These are phyloP conservation scores for Colletotrichum sp. DNA, from an alignment of 2,329 filamentous ascomycete species.

Conservation along the genomic window DNA sequence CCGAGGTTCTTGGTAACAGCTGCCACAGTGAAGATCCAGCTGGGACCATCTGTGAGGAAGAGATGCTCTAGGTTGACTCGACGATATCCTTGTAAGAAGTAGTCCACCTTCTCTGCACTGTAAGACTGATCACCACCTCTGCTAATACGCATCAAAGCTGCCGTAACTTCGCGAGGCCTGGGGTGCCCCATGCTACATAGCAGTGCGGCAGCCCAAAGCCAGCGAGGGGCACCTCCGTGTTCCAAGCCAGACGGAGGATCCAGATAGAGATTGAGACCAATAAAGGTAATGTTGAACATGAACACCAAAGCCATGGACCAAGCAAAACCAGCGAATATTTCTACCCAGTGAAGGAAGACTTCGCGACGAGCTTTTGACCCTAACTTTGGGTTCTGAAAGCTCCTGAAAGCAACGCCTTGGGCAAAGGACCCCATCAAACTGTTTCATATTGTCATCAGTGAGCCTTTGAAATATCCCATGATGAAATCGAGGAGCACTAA, in stretches of 20 bases:
- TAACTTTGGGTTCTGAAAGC: not conserved
- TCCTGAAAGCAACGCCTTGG: not conserved
- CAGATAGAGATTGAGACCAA: not conserved
- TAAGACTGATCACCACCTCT: not conserved
- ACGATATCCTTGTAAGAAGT: not conserved
- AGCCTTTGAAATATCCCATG: rapidly evolving
- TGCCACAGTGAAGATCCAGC: not conserved
- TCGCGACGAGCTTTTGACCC: not conserved
- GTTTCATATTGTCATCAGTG: not conserved
- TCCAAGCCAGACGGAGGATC: not conserved
- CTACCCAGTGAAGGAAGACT: not conserved
- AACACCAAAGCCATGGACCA: not conserved
- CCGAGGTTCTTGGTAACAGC: not conserved
- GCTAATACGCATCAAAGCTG: not conserved
- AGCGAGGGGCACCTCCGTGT: not conserved
- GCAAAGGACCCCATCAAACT: not conserved
- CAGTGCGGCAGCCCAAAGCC: not conserved
- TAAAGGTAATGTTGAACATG: not conserved
- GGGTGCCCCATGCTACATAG: not conserved
- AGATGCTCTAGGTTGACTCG: not conserved
- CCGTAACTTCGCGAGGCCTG: not conserved
- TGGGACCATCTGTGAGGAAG: not conserved
- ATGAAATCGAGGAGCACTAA: not conserved
- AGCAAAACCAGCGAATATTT: not conserved
- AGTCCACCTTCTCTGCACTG: not conserved